phyloP scores from a whole-genome alignment of 2,329 filamentous ascomycete species.

The Thelonectria blattea region DNA sequence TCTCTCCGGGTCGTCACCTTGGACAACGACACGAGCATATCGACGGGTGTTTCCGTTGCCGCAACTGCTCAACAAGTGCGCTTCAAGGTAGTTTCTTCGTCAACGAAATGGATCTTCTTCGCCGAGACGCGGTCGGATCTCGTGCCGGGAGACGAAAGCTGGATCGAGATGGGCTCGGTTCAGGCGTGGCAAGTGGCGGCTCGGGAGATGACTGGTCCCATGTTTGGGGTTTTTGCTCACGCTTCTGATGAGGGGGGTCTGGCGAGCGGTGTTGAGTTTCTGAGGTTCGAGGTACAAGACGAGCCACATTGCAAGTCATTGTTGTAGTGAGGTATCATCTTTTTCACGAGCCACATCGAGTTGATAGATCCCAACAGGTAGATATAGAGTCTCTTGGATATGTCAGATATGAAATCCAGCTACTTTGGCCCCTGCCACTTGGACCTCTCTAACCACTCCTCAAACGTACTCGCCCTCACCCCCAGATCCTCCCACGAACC shows the following conservation, averaged over 20 bases:
- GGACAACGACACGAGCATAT: neutral
- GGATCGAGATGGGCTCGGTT: slow-evolving; percentile 17
- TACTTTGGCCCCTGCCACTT: slow-evolving; percentile 7
- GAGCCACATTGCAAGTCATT: neutral
- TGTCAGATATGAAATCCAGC: neutral
- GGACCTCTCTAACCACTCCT: slow-evolving; percentile 18
- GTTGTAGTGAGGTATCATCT: neutral
- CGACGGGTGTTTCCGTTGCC: neutral
- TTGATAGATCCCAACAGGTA: neutral
- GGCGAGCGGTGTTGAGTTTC: neutral
- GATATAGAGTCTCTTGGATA: neutral
- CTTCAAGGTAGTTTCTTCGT: slow-evolving; percentile 8
- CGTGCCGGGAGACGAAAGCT: neutral
- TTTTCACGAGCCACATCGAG: too few species aligned
- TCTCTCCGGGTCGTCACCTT: neutral
- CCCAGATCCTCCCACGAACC: slow-evolving; percentile 16
- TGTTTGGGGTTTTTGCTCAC: slow-evolving; percentile 20
- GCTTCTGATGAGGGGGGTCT: neutral
- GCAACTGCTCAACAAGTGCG: neutral
- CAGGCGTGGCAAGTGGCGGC: slow-evolving; percentile 9
- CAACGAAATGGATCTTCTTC: slow-evolving; percentile 16
- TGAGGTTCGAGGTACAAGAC: neutral
- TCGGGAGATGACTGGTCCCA: slow-evolving; percentile 19
- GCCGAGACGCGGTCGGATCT: neutral
- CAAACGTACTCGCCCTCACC: slow-evolving; percentile 18